Base-by-base conservation (phyloP, 148 eudicot genomes). In the Chenopodium formosanum region DNA sequence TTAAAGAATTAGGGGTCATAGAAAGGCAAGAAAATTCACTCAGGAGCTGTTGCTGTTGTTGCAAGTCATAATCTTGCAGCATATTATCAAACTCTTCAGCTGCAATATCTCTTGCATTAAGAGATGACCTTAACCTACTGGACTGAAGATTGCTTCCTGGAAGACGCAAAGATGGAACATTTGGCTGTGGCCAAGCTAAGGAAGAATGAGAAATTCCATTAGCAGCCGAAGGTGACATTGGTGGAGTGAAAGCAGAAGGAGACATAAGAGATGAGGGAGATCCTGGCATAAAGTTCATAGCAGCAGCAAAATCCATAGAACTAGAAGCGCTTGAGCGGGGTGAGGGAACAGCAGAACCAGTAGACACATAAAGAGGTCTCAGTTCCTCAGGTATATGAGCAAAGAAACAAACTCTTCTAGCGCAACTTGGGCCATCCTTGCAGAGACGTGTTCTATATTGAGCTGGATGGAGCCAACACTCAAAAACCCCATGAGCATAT, bases 401-500 rank as follows among this genome's bases (percentile, higher is more conserved):
- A 65, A 93, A 93, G 90, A 93, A 93, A 74, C 97, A 93, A 6
- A 93, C 97, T 58, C 95, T 87, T 80, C 97, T 79, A 22, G 85
- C 78, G 80, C 97, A 93, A 72, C 44, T 77, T 0, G 84, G 81
- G 4, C 95, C 95, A 62, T 93, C 97, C 73, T 93, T 93, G 84
- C 97, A 93, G 8, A 93, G 87, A 7, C 97, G 88, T 56, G 97
- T 93, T 17, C 95, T 82, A 56, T 93, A 93, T 44, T 93, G 97
- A 56, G 97, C 97, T 0, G 97, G 97, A 68, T 93, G 97, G 53
- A 93, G 91, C 97, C 97, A 93, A 74, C 92, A 86, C 85, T 93
- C 97, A 53, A 93, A 93, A 60, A 93, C 97, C 37, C 97, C 97
- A 69, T 93, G 97, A 47, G 97, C 97, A 74, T 93, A 93, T 75